phyloP scores from a whole-genome alignment of 106 monocot genomes.

The Chionographis japonica region DNA sequence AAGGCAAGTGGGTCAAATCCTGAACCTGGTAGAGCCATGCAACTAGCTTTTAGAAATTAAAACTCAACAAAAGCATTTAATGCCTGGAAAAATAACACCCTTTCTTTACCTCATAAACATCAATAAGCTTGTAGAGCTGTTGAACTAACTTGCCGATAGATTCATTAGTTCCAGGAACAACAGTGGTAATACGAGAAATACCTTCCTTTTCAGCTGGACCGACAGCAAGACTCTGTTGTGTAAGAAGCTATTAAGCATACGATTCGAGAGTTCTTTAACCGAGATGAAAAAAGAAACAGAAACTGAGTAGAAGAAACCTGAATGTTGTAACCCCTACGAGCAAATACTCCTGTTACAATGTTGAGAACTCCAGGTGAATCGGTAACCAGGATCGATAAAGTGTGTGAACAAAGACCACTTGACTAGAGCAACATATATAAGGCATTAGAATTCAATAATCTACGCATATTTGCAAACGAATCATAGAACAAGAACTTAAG shows the following conservation, averaged over 20 bases:
- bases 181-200: slow-evolving; percentile 86
- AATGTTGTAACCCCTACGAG: slow-evolving; percentile 86
- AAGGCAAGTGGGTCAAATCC: slow-evolving; percentile 77
- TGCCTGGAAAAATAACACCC: background rate
- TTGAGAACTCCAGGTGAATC: slow-evolving; percentile 89
- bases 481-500: background rate
- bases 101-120: slow-evolving; percentile 68
- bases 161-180: slow-evolving; percentile 88
- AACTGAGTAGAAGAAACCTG: background rate
- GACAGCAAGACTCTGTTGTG: slow-evolving; percentile 85
- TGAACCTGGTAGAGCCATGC: slow-evolving; percentile 49
- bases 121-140: slow-evolving; percentile 89
- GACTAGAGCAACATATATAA: slow-evolving; percentile 37
- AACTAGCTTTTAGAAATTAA: background rate
- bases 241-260: background rate
- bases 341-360: slow-evolving; percentile 86
- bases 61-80: background rate
- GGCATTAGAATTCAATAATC: background rate
- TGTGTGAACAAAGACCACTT: slow-evolving; percentile 82
- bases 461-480: background rate
- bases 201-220: slow-evolving; percentile 79
- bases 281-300: background rate
- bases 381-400: slow-evolving; percentile 87
- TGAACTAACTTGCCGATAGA: slow-evolving; percentile 81
- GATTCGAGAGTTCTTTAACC: background rate